Base-by-base conservation (phyloP, 2,329 filamentous ascomycete genomes). In the Neopestalotiopsis sp. region DNA sequence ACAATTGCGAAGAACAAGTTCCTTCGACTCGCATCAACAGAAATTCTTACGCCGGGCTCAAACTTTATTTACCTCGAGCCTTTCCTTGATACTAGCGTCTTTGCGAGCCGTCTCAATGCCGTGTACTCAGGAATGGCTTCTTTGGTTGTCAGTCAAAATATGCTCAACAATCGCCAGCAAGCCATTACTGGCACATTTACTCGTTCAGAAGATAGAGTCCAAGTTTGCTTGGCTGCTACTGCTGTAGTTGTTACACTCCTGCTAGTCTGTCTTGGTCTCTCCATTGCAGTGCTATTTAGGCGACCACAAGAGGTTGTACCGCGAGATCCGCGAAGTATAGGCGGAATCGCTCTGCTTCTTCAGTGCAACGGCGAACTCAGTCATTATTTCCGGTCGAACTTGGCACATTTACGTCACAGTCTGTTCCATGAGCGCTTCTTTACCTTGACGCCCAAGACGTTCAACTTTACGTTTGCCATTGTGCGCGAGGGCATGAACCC, bases 301-400 rank as follows among this genome's bases (percentile, higher is more conserved):
- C 67, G 57, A 34, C 40, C 67, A 13, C 38, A 30, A 7, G 52
- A 20, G 1, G 56, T 68, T 30, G 67, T 68, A 4, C 62, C 67
- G 14, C 30, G 67, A n/a, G 63, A 68, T 17, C 67, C 67, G 6
- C 52, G 63, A 13, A 66, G 67, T 17, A 68, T 68, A n/a, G 67
- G 62, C 14, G 62, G 62, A 12, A 38, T 66, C 10, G 67, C 62
- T 9, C n/a, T 66, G 17, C 52, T 68, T 1, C 28, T 68, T 2
- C 62, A 30, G 13, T 38, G 32, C 9, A 66, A 52, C 40, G 3
- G 10, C 3, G 67, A 68, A 28, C 13, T 68, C 12, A 65, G 57
- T 3, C 20, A n/a, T 52, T 34, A 56, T 13, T 66, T 66, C 28
- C 20, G 64, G 42, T 66, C 64, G 5, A 66, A 40, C 45, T n/a